Conservation (phyloP, 2,329 filamentous ascomycete genomes). For the Neobulgaria alba region DNA sequence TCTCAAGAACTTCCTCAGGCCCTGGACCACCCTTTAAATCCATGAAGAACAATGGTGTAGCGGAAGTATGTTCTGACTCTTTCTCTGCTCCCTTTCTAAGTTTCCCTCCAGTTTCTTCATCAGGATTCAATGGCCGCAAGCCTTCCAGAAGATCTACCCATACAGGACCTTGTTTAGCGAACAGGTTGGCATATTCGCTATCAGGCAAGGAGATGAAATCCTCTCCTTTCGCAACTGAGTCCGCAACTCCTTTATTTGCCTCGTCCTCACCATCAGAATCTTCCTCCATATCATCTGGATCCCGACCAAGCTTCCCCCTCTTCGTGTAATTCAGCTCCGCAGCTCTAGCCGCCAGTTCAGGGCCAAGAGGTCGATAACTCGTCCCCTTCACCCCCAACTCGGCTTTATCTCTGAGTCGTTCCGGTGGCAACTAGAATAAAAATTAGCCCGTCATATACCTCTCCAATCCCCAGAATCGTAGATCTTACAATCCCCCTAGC, state of each 20-base stretch:
- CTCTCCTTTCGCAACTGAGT: conserved; percentile 1
- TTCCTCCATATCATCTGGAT: conserved; percentile 7
- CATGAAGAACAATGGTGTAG: no score
- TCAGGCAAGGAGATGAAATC: conserved; percentile 7
- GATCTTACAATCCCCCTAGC: conserved; percentile 20
- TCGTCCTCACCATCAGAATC: conserved; percentile 6
- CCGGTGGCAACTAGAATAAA: conserved; percentile 13
- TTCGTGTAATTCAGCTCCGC: conserved; percentile 7
- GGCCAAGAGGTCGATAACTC: conserved; percentile 11
- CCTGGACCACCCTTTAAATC: no score
- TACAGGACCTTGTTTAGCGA: no score
- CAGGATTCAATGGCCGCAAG: conserved; percentile 47
- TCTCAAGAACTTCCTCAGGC: no score
- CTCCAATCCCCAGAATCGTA: no score
- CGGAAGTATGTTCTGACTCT: no score
- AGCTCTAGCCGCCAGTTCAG: conserved; percentile 14
- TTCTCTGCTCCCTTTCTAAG: no score
- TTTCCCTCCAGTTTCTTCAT: no score
- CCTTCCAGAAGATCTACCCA: no score
- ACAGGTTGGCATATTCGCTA: no score
- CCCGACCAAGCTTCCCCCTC: conserved; percentile 7
- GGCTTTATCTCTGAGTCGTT: conserved; percentile 15
- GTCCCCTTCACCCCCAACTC: conserved; percentile 17
- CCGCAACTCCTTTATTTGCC: conserved; percentile 1
- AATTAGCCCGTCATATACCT: no score